These are phyloP conservation scores for Hypoxylon lienhwacheense DNA, from an alignment of 495 filamentous ascomycete species.

Conservation along the genomic window DNA sequence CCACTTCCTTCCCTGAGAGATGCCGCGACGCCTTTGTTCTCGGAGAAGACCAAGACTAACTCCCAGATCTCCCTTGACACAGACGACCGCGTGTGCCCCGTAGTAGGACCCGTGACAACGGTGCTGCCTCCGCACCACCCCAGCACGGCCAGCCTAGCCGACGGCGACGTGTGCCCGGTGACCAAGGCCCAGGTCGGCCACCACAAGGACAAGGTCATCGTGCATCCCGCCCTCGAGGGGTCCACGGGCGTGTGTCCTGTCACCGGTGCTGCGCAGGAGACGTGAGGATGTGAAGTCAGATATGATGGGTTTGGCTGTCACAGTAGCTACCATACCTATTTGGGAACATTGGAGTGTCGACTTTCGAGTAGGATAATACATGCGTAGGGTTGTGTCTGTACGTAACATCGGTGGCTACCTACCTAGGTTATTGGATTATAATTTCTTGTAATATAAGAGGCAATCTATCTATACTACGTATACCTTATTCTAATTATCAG, in stretches of 20 bases:
- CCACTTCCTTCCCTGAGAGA: neutral
- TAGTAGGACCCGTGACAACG: constrained; percentile 50
- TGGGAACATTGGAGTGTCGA: too few species aligned
- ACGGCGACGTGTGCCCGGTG: constrained; percentile 53
- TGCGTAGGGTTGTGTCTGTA: too few species aligned
- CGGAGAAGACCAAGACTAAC: neutral
- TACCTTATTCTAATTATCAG: too few species aligned
- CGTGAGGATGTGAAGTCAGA: constrained; percentile 14
- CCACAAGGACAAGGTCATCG: constrained; percentile 49
- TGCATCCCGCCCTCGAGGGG: constrained; percentile 43
- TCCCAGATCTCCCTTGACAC: neutral
- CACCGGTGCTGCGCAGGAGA: constrained; percentile 38
- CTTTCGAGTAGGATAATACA: too few species aligned
- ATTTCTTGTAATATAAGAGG: too few species aligned
- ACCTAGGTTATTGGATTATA: too few species aligned
- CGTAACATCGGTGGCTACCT: too few species aligned
- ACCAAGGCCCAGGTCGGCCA: constrained; percentile 53
- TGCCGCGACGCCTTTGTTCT: too few species aligned
- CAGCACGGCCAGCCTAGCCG: constrained; percentile 42
- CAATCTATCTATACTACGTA: too few species aligned
- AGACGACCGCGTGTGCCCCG: constrained; percentile 52
- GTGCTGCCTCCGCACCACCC: constrained; percentile 52
- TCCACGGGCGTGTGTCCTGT: constrained; percentile 48
- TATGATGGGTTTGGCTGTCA: neutral
- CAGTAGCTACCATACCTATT: neutral